Base-by-base conservation (phyloP, 768 basidiomycete genomes). In the Russula foetens region DNA sequence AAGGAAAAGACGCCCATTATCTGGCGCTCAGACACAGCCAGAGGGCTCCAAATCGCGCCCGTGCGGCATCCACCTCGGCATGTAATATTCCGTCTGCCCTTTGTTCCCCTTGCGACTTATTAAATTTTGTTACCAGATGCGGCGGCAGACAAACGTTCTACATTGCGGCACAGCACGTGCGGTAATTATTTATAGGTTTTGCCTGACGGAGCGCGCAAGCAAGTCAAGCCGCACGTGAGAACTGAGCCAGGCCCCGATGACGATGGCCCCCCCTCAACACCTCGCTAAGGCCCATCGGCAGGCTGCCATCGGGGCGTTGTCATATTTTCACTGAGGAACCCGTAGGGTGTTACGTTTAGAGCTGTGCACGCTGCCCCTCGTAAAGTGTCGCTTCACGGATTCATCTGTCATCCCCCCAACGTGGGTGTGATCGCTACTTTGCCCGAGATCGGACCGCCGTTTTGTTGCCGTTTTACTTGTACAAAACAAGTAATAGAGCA, bases 151-250 rank as follows among this genome's bases (percentile, higher is more conserved):
- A 39, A 33, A 23, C 7, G 14, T 19, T 11, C 49, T 11, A 11
- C 14, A 35, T 35, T 35, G 35, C 6, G 14, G 35, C 8, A 35
- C 35, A 35, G 14, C 11, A 35, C 9, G 35, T 12, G 9, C 35
- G 9, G 35, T 35, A 35, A 35, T 35, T 2, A 35, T 35, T n/a
- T 12, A 35, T 12, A 35, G 35, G 8, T 35, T 5, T 12, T 33
- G 23, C 43, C 35, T 14, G 50, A 58, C 57, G 57, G 57, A 58
- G 49, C 57, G 57, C 57, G 57, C 56, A 23, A 14, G 26, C 45
- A 38, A 33, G n/a, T n/a, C n/a, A n/a, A 33, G 31, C 6, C 31
- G 31, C 5, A 33, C 11, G 31, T 33, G 31, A 33, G 31, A 33
- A 5, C 11, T 11, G 11, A 11, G 31, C n/a, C n/a, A n/a, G n/a